phyloP scores from a whole-genome alignment of 345 rosid species.

The Cardiospermum halicacabum region DNA sequence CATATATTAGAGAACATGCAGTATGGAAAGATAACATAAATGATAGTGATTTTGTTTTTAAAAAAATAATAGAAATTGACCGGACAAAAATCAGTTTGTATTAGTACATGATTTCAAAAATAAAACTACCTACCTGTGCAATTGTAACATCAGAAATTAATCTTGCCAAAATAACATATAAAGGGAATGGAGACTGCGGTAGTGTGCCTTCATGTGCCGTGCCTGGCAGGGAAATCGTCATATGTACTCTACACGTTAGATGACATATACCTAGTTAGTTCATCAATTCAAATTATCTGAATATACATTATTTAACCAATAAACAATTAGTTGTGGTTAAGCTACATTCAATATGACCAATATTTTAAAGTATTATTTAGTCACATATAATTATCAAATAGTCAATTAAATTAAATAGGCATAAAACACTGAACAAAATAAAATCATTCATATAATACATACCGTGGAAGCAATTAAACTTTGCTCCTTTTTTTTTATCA shows the following conservation, averaged over 20 bases:
- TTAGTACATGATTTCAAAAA: background rate
- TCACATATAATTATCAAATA: background rate
- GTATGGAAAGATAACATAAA: slow-evolving; percentile 20
- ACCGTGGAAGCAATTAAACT: no score
- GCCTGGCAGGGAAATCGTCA: slow-evolving; percentile 55
- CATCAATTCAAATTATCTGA: slow-evolving; percentile 7
- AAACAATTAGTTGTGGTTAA: slow-evolving; percentile 13
- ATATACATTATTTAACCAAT: slow-evolving; percentile 10
- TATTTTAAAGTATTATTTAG: background rate
- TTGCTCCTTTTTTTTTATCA: no score
- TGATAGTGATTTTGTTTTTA: background rate
- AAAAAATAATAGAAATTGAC: background rate
- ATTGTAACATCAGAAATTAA: slow-evolving; percentile 46
- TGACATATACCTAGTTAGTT: slow-evolving; percentile 23
- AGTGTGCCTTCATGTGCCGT: slow-evolving; percentile 47
- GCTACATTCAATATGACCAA: background rate
- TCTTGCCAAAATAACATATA: slow-evolving; percentile 80
- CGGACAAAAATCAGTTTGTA: background rate
- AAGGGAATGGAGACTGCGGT: slow-evolving; percentile 57
- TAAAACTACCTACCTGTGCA: slow-evolving; percentile 50
- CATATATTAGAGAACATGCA: slow-evolving; percentile 19
- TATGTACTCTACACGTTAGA: slow-evolving; percentile 60
- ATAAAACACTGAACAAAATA: no score
- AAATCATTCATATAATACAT: no score
- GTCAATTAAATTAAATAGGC: background rate